Percentiles rank a stretch among this genome's conserved stretches.
These are phyloP conservation scores for Cyberlindnera euphorbiiphila DNA, from an alignment of 805 yeast genomes.

Conservation along the genomic window DNA sequence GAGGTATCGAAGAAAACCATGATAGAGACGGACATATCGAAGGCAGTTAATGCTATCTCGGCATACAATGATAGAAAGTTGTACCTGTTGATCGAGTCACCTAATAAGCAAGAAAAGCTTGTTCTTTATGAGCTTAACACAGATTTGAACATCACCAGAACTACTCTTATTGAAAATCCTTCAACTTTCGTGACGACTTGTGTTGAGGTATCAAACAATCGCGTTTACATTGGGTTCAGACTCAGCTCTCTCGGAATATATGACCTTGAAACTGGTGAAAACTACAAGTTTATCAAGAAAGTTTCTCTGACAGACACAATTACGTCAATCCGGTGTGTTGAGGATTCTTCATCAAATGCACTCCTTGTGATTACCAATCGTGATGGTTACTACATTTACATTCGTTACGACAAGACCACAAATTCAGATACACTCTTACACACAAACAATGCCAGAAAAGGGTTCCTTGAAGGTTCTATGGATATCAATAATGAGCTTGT, in stretches of 20 bases:
- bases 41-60: constrained; percentile 48
- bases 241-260: constrained; percentile 62
- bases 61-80: constrained; percentile 26
- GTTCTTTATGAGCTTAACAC: constrained; percentile 36
- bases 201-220: constrained; percentile 39
- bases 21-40: constrained; percentile 33
- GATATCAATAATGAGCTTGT: constrained; percentile 43
- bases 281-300: constrained; percentile 37
- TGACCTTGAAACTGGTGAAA: constrained; percentile 31
- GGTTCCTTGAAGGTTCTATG: constrained; percentile 76
- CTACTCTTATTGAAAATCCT: constrained; percentile 34
- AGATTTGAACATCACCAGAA: constrained; percentile 27
- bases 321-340: constrained; percentile 46
- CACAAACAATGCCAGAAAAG: constrained; percentile 64
- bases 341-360: constrained; percentile 21
- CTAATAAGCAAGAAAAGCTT: constrained; percentile 58
- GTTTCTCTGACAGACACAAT: constrained; percentile 65
- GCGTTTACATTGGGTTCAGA: constrained; percentile 66
- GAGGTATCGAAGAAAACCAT: constrained; percentile 24
- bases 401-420: constrained; percentile 27
- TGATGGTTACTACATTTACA: constrained; percentile 59
- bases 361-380: constrained; percentile 48
- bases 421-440: constrained; percentile 35
- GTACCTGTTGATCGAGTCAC: constrained; percentile 56
- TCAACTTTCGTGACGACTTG: constrained; percentile 57